These are phyloP conservation scores for Erythrobasidium yunnanense DNA, from an alignment of 768 basidiomycete genomes.

Conservation along the genomic window DNA sequence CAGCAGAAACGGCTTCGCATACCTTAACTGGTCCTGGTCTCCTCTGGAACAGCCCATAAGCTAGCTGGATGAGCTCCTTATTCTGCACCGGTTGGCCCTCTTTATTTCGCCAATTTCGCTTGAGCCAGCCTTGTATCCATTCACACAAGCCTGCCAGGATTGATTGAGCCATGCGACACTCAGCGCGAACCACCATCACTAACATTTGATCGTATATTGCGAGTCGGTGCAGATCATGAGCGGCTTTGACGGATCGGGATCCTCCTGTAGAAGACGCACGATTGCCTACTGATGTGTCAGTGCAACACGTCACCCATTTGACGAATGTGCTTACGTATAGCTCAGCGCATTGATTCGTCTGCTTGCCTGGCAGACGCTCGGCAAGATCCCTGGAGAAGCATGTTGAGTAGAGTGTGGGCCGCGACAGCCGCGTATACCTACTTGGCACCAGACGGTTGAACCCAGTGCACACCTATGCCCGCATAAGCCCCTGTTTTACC, in stretches of 20 bases:
- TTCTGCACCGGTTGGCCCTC: neutral
- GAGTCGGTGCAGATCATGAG: conserved; percentile 6
- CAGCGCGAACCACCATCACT: neutral
- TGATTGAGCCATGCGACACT: neutral
- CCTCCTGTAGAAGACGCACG: conserved; percentile 2
- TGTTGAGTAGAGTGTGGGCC: neutral
- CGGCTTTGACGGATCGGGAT: conserved; percentile 6
- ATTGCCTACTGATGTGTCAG: conserved; percentile 9
- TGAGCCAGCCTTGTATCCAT: conserved; percentile 9
- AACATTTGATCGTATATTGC: conserved; percentile 8
- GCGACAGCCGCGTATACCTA: neutral
- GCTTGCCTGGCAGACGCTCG: conserved; percentile 18
- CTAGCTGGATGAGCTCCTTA: conserved; percentile 13
- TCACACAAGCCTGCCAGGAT: neutral
- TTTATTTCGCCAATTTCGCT: neutral
- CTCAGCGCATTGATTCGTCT: conserved; percentile 20
- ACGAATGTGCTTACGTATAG: conserved; percentile 19
- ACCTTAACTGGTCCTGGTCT: conserved; percentile 4
- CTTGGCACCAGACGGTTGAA: neutral
- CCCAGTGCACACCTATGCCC: conserved; percentile 8
- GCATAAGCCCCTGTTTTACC: conserved; percentile 2
- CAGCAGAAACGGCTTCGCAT: no score
- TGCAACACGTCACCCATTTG: neutral
- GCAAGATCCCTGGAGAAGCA: neutral
- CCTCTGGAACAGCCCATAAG: neutral